Conservation (phyloP, 352 stramenopile genomes). For the Aphanomyces stellatus region DNA sequence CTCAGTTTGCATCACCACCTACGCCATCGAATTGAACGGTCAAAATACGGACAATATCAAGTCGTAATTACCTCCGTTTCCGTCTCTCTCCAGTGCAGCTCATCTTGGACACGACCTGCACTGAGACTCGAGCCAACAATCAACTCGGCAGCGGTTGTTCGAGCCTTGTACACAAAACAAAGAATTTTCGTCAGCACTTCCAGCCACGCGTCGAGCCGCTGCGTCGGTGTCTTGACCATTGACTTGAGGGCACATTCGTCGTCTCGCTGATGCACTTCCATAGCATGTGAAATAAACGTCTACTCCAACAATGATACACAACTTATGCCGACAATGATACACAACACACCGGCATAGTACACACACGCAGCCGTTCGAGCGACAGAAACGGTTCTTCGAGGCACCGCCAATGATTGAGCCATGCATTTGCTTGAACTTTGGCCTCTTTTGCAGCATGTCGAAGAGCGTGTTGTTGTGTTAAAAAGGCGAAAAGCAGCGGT, state of each 20-base stretch:
- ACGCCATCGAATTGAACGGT: neutral
- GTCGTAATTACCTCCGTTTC: neutral
- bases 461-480: neutral
- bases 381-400: neutral
- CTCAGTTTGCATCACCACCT: neutral
- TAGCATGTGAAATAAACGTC: slow-evolving; percentile 56
- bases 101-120: slow-evolving; percentile 13
- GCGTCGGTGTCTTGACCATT: slow-evolving; percentile 40
- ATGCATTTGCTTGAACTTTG: neutral
- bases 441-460: neutral
- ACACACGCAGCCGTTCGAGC: slow-evolving; percentile 32
- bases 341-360: slow-evolving; percentile 34
- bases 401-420: slow-evolving; percentile 3
- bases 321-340: neutral
- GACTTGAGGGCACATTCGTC: slow-evolving; percentile 29
- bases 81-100: neutral
- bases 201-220: slow-evolving; percentile 35
- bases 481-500: neutral
- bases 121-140: slow-evolving; percentile 23
- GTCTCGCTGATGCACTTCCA: slow-evolving; percentile 43
- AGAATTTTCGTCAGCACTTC: slow-evolving; percentile 49
- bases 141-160: slow-evolving; percentile 31
- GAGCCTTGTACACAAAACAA: slow-evolving; percentile 67
- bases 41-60: neutral
- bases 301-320: neutral